These are phyloP conservation scores for Ceratobasidium sp. DNA, from an alignment of 1,284 basidiomycete genomes.

Conservation along the genomic window DNA sequence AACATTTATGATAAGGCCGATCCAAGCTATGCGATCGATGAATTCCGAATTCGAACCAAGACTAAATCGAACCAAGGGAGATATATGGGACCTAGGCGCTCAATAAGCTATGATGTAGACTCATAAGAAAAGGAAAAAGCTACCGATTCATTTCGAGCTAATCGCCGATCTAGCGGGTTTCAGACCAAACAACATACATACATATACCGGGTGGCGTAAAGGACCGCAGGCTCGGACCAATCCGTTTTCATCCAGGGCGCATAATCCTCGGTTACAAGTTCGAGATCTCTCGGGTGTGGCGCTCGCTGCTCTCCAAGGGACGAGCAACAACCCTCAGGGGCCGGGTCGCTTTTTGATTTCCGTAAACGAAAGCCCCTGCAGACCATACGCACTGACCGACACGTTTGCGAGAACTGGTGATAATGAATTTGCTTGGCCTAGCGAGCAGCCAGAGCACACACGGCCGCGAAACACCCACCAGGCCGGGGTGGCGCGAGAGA, in stretches of 20 bases:
- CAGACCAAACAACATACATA: no score
- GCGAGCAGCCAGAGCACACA: conserved; percentile 12
- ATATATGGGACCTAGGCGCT: background rate
- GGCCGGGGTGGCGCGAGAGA: conserved; percentile 25
- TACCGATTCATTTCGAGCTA: conserved; percentile 20
- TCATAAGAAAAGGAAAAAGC: background rate
- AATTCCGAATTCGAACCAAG: conserved; percentile 4
- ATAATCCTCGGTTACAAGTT: no score
- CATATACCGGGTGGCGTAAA: background rate
- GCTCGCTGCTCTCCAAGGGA: background rate
- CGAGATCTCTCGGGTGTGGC: background rate
- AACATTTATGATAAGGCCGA: background rate
- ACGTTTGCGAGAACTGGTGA: conserved; percentile 7
- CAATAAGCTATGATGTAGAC: background rate
- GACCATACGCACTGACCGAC: background rate
- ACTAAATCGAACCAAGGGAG: background rate
- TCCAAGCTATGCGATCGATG: conserved; percentile 15
- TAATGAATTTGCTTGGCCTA: conserved; percentile 16
- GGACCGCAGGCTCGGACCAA: background rate
- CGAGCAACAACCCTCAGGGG: background rate
- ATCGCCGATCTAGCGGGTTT: conserved; percentile 9
- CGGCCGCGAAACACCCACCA: conserved; percentile 11
- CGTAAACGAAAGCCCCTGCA: conserved; percentile 1
- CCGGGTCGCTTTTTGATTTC: conserved; percentile 4
- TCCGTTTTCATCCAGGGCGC: no score